Base-by-base conservation (phyloP, 2,329 filamentous ascomycete genomes). In the Thermothelomyces thermophilus region DNA sequence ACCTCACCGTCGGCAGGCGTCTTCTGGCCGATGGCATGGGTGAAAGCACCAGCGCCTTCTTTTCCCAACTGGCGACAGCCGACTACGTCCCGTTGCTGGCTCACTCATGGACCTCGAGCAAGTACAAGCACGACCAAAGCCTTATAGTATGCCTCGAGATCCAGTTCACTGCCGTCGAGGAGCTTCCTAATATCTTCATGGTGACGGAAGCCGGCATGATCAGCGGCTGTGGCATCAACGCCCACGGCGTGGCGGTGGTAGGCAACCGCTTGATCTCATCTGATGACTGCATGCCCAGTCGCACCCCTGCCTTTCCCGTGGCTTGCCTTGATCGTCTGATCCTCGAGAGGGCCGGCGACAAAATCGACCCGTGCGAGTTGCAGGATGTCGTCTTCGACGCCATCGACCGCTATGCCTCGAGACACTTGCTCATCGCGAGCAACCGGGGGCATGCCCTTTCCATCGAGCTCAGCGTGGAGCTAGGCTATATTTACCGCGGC, bases 191-290 rank as follows among this genome's bases (percentile, higher is more conserved):
- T 33, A 50, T 64, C 20, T 58, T 65, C 39, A 45, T 60, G 22
- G 33, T 64, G 8, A 62, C 60, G 2, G 62, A 66, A 46, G 64
- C 60, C 9, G 63, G 63, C 19, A 61, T 64, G 50, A 53, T 66
- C 14, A 56, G 48, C 11, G 57, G 62, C 24, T 41, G 44, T 20
- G 63, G 61, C 30, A 63, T 66, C 60, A 66, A 63, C 44, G 61
- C 62, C 10, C 35, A 48, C 3, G 63, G 63, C 5, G 31, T 65
- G 9, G 57, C 48, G 6, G 57, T 64, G 10, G 58, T 56, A 14
- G 59, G 60, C 16, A 66, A 65, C 52, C 59, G 58, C 22, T 53
- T 65, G 14, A 43, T 56, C 35, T 62, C 51, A 3, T 58, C 40
- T 8, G 54, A 52, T 19, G 63, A 66, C 54, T 59, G 53, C 47